Percentiles rank a stretch among this genome's conserved stretches.
Evolutionary conservation across 2,329 filamentous ascomycete genomes (phyloP).

Genomic region (Fusarium phyllophilum): DNA sequence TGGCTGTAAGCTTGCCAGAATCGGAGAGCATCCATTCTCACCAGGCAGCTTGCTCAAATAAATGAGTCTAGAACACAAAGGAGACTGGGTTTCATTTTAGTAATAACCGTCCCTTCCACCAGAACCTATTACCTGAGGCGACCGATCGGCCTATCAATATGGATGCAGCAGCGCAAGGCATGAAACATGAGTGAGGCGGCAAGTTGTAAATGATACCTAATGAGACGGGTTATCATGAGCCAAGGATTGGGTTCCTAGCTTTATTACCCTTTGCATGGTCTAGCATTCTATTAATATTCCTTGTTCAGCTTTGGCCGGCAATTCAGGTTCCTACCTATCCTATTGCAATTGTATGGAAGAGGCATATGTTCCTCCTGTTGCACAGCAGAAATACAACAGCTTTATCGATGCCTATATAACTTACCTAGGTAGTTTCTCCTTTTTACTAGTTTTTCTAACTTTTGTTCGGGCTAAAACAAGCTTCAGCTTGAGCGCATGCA

Average conservation of each 20-base stretch:
- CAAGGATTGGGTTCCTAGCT: background rate
- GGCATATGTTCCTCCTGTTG: background rate
- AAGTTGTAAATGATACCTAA: background rate
- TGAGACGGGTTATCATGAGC: background rate
- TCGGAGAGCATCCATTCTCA: background rate
- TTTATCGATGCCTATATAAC: background rate
- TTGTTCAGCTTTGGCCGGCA: background rate
- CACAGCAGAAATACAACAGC: too few relatives aligned
- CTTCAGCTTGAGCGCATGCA: background rate
- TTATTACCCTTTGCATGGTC: background rate
- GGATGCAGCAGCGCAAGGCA: background rate
- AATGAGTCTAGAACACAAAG: background rate
- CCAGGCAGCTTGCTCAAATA: background rate
- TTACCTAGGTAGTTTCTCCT: background rate
- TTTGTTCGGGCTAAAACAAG: background rate
- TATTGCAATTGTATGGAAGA: background rate
- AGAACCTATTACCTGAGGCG: background rate
- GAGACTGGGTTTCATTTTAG: background rate
- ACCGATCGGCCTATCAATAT: background rate
- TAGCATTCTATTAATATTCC: background rate
- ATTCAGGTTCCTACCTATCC: background rate
- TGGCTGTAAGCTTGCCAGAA: background rate
- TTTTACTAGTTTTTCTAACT: too few relatives aligned
- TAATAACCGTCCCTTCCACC: background rate
- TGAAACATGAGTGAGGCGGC: constrained; percentile 25